phyloP scores from a whole-genome alignment of 345 rosid genomes.

The Brassica carinata region DNA sequence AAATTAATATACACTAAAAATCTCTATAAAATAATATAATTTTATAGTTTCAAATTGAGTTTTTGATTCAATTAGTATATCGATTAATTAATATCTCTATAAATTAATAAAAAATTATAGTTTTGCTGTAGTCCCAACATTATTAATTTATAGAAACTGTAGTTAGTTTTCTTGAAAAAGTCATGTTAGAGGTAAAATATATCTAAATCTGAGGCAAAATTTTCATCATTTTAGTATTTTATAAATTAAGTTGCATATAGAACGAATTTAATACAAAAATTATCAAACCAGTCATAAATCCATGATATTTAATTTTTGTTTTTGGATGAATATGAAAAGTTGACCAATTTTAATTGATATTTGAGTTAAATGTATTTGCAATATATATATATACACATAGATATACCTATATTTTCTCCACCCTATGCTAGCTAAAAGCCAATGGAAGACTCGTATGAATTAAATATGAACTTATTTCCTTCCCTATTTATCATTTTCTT shows the following conservation, averaged over 20 bases:
- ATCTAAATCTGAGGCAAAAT: not conserved
- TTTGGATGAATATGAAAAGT: not conserved
- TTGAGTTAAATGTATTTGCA: not conserved
- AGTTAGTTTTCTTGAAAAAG: too few species aligned
- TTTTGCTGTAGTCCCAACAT: too few species aligned
- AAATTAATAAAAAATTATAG: too few species aligned
- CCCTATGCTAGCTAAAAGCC: slow-evolving; percentile 29
- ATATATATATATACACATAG: not conserved
- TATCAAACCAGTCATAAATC: not conserved
- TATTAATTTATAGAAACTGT: too few species aligned
- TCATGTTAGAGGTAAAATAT: too few species aligned
- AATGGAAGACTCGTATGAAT: slow-evolving; percentile 17
- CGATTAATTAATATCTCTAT: too few species aligned
- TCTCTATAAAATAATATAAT: too few species aligned
- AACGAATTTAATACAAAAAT: not conserved
- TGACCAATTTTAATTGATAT: not conserved
- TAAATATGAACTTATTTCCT: not conserved
- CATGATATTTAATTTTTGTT: not conserved
- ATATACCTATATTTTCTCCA: slow-evolving; percentile 5
- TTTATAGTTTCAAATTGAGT: too few species aligned
- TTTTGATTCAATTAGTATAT: too few species aligned
- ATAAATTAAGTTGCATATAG: not conserved
- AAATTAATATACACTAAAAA: too few species aligned
- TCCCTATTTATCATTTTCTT: not conserved
- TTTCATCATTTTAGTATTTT: not conserved